Evolutionary conservation across 192 early-diverging fungal species (phyloP), one percentile per base, ranked within the genome.

Genomic region (Coemansia sp.): DNA sequence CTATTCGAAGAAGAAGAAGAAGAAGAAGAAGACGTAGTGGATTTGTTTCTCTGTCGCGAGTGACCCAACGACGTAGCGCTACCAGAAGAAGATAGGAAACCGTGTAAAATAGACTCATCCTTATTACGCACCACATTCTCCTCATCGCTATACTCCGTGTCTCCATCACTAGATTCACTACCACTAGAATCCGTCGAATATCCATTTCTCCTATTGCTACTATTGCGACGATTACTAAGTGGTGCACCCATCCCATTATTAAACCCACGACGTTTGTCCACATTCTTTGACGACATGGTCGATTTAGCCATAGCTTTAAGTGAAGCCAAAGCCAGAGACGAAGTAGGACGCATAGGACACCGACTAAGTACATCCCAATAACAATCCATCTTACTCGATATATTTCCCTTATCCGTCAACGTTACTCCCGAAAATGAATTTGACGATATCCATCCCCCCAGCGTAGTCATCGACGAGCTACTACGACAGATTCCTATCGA

Each of bases 341-440:
- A 81, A 0, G 79, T 81, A n/a, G 79, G 79, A 0, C 79, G 79
- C 71, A 76, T 81, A 18, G 79, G 71, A 22, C 74, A 81, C 18
- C 79, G 51, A 5, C 71, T 73, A n/a, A 81, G 71, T 4, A 81
- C 43, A 20, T 76, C 79, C 79, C 79, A 81, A 43, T 76, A 81
- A 28, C 22, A 28, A 28, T 28, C 22, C 22, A 28, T 28, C 22
- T 28, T 28, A 28, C 22, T 28, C 1, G 22, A 28, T 28, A 28
- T 28, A 12, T 20, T 55, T 17, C 18, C 18, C 18, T 6, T 55
- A 55, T 55, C 53, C 14, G 22, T 1, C 39, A 55, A 55, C n/a
- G 53, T 28, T 8, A 55, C 18, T 20, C 22, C 53, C 2, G 53
- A 55, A 2, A 28, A 20, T 3, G 22, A 55, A 8, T 55, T 15